These are phyloP conservation scores for Gracilaria domingensis DNA, from an alignment of 23 red algal genomes.

Conservation along the genomic window DNA sequence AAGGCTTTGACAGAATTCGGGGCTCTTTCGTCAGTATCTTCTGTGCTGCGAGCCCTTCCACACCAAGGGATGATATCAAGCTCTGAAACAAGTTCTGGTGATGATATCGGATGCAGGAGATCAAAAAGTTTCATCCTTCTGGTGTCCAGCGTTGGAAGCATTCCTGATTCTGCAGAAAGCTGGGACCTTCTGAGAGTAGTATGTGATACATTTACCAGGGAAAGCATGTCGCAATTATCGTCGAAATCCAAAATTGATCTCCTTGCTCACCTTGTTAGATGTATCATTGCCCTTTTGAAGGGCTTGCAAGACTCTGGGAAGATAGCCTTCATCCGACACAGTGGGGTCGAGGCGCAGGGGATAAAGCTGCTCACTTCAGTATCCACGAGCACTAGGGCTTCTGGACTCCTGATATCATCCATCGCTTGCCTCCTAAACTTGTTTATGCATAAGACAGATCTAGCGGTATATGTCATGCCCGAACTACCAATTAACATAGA, in stretches of 20 bases:
- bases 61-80: background rate
- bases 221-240: conserved; percentile 9
- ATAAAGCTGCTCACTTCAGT: conserved; percentile 15
- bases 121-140: conserved; percentile 13
- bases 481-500: conserved; percentile 22
- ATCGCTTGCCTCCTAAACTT: conserved; percentile 24
- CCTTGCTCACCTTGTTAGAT: conserved; percentile 1
- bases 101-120: background rate
- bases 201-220: conserved; percentile 22
- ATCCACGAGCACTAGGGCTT: background rate
- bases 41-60: background rate
- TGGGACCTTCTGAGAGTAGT: conserved; percentile 14
- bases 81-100: background rate
- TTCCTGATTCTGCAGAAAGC: background rate
- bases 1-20: background rate
- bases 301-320: conserved; percentile 11
- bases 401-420: conserved; percentile 7
- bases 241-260: background rate
- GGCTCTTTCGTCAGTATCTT: background rate
- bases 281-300: background rate
- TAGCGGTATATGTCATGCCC: background rate
- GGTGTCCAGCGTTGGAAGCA: background rate
- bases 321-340: conserved; percentile 26
- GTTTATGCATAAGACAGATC: conserved; percentile 38
- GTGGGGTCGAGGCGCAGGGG: conserved; percentile 18